A percentile compares a stretch with the other conserved stretches of the same genome.
Evolutionary conservation across 352 stramenopile genomes (phyloP).

Genomic region (Phytopythium chamaehyphon): DNA sequence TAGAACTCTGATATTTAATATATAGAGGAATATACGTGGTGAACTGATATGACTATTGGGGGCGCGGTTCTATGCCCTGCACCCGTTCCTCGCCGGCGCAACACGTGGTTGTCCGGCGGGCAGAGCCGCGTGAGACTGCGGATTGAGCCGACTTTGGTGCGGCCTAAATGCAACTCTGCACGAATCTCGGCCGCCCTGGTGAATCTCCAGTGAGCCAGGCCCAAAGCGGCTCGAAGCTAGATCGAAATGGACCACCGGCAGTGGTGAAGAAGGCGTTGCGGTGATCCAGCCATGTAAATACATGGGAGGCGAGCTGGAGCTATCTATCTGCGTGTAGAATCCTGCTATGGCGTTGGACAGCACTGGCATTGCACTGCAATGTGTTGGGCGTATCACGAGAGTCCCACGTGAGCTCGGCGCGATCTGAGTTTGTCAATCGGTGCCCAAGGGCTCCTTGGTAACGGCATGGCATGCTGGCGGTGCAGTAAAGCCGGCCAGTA

Average conservation of each 20-base stretch:
- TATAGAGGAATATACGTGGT: no score
- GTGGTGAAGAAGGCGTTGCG: not conserved
- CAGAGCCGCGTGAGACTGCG: not conserved
- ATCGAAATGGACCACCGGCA: not conserved
- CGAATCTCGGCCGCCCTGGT: not conserved
- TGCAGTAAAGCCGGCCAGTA: not conserved
- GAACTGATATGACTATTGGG: not conserved
- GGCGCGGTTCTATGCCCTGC: not conserved
- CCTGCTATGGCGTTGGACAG: not conserved
- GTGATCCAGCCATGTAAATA: not conserved
- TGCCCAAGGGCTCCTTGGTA: no score
- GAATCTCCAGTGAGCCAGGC: constrained; percentile 2
- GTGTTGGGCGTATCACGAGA: not conserved
- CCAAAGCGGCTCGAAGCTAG: no score
- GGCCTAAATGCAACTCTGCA: constrained; percentile 7
- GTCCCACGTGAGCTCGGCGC: constrained; percentile 3
- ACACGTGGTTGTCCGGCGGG: not conserved
- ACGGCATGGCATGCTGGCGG: not conserved
- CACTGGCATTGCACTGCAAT: no score
- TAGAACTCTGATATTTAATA: no score
- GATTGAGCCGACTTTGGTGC: constrained; percentile 5
- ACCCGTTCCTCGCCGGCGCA: not conserved
- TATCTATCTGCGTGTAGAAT: not conserved
- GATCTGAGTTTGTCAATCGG: not conserved
- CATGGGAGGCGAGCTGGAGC: not conserved